These are phyloP conservation scores for Phoenix roebelenii DNA, from an alignment of 176 grass and related monocot species.

Conservation along the genomic window DNA sequence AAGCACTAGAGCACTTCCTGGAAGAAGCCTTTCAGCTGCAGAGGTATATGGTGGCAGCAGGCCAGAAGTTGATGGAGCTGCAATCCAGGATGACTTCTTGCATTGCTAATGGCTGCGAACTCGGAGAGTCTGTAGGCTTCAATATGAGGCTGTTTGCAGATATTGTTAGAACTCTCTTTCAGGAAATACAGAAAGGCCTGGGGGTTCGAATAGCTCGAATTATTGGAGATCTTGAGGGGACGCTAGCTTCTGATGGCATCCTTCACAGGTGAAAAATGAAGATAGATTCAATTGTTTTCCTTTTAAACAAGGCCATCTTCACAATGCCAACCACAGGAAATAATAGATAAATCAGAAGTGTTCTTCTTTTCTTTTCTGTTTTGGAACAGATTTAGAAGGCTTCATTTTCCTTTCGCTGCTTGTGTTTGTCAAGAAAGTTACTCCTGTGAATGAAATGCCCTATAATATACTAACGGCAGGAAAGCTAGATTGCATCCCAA, in stretches of 20 bases:
- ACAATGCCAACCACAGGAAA: no score
- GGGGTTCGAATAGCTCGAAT: conserved; percentile 63
- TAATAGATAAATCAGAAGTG: no score
- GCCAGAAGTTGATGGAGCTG: conserved; percentile 76
- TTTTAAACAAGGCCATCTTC: no score
- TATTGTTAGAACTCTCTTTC: conserved; percentile 46
- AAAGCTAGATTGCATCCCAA: no score
- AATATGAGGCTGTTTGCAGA: conserved; percentile 58
- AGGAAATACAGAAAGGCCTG: conserved; percentile 69
- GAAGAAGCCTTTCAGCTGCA: conserved; percentile 87
- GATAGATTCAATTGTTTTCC: no score
- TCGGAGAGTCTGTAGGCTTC: conserved; percentile 21
- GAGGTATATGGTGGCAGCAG: conserved; percentile 68
- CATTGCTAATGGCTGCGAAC: conserved; percentile 5
- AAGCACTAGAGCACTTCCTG: conserved; percentile 37
- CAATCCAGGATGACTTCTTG: conserved; percentile 39
- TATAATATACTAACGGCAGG: no score
- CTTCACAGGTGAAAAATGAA: conserved; percentile 23
- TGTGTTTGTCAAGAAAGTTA: no score
- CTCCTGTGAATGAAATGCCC: no score
- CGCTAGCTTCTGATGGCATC: conserved; percentile 73
- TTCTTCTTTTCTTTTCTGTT: no score
- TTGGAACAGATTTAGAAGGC: no score
- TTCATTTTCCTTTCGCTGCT: no score
- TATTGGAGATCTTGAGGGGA: conserved; percentile 77